These are phyloP conservation scores for Chenopodium suecicum DNA, from an alignment of 148 eudicot species.

Conservation along the genomic window DNA sequence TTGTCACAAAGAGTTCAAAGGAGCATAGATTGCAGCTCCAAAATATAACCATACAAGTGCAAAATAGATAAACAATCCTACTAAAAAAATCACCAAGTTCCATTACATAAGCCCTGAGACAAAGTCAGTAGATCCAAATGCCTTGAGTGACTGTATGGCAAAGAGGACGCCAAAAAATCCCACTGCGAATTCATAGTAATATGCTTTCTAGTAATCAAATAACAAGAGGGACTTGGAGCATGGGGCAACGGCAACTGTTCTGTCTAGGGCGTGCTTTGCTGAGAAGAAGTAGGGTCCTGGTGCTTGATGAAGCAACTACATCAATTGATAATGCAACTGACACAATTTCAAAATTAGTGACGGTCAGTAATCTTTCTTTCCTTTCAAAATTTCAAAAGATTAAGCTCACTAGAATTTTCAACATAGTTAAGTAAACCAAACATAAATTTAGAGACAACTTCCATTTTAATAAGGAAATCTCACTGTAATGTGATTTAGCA, in stretches of 20 bases:
- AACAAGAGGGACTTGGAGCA: constrained; percentile 47
- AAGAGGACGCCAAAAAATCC: too few species aligned
- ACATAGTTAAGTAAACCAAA: not conserved
- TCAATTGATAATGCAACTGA: constrained; percentile 36
- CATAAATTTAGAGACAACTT: not conserved
- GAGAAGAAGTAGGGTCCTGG: constrained; percentile 70
- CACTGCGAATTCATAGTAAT: too few species aligned
- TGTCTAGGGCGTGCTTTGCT: constrained; percentile 76
- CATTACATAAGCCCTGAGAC: too few species aligned
- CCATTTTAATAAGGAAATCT: not conserved
- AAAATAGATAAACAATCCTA: too few species aligned
- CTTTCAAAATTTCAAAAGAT: not conserved
- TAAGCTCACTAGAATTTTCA: too few species aligned
- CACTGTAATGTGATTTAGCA: not conserved
- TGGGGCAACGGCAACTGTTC: constrained; percentile 84
- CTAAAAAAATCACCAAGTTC: too few species aligned
- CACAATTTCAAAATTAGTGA: constrained; percentile 69
- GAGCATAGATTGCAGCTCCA: too few species aligned
- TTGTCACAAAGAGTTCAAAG: too few species aligned
- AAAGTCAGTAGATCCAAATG: too few species aligned
- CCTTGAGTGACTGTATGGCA: too few species aligned
- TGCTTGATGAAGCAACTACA: constrained; percentile 90
- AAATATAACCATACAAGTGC: too few species aligned
- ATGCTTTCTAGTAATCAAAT: too few species aligned
- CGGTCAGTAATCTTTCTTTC: constrained; percentile 40